Base-by-base conservation (phyloP, 805 yeast species). In the Cyberlindnera petersonii region DNA sequence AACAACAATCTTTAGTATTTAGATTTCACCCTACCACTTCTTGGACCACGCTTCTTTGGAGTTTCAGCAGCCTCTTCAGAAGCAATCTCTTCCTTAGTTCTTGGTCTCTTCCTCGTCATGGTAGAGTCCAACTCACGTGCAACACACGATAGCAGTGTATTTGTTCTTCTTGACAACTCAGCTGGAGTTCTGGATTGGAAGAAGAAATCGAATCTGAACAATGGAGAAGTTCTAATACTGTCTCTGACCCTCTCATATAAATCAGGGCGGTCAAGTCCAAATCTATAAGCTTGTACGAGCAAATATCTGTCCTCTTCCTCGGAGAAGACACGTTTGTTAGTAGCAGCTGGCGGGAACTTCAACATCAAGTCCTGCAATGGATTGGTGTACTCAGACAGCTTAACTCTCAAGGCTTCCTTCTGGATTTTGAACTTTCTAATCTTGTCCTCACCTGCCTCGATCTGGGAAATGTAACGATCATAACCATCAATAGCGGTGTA, bases 291-390 rank as follows among this genome's bases (percentile, higher is more conserved):
- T 66, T 85, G 89, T 13, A 88, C 76, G 42, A 93, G 65, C 50
- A 93, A 64, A 60, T 85, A 93, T 51, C 96, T 70, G 61, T 93
- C 98, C 58, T 93, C 97, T 45, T 85, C 95, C 35, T 86, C 94
- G 22, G 86, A 77, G 61, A 78, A 93, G 3, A 82, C 74, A 53
- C 81, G 77, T 56, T 78, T 76, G 26, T 74, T 67, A 8, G 83
- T 68, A 3, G 83, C 73, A 3, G 79, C 74, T 7, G 93, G 87
- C 4, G 95, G 95, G 46, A 71, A 74, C 47, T 77, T 77, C 42
- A 91, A 70, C 15, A 62, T 70, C 48, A 91, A 66, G 50, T 91
- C 94, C 58, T 82, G 85, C 47, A 91, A 65, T 10, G 98, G 98
- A 46, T 79, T 79, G 27, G 67, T 65, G 60, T 80, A 86, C 46